phyloP scores from a whole-genome alignment of 495 filamentous ascomycete species.

The Geopyxis carbonaria region DNA sequence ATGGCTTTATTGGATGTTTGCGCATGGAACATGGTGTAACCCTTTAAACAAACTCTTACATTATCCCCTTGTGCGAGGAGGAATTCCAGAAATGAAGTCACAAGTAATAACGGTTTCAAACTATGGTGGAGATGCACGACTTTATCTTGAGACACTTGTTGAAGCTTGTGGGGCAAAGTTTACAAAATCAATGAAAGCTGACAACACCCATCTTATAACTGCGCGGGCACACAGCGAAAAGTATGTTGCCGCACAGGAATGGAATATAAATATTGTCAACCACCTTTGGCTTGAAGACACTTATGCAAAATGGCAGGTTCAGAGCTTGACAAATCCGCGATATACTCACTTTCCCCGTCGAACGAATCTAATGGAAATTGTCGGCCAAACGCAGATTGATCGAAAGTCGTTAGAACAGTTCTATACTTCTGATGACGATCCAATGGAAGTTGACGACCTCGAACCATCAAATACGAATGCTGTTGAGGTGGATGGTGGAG shows the following conservation, averaged over 20 bases:
- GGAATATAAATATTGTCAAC: conserved; percentile 78
- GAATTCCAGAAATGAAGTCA: conserved; percentile 53
- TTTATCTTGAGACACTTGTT: conserved; percentile 86
- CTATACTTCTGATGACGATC: conserved; percentile 16
- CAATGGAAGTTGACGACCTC: too few species aligned
- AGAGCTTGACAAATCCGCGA: conserved; percentile 45
- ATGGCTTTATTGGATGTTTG: conserved; percentile 87
- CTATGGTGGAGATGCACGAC: conserved; percentile 83
- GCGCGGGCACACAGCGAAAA: conserved; percentile 80
- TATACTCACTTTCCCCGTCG: conserved; percentile 70
- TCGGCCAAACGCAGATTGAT: conserved; percentile 66
- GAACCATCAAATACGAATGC: too few species aligned
- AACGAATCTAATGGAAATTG: conserved; percentile 83
- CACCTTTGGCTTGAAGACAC: conserved; percentile 97
- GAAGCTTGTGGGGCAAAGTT: conserved; percentile 65
- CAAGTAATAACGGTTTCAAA: conserved; percentile 69
- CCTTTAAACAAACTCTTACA: conserved; percentile 68
- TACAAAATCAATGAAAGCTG: conserved; percentile 80
- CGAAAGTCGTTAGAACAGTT: conserved; percentile 35
- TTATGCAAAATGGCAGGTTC: conserved; percentile 68
- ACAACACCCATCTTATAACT: conserved; percentile 91
- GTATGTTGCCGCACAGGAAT: conserved; percentile 75
- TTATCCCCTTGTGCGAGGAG: conserved; percentile 60
- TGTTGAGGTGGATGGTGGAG: too few species aligned
- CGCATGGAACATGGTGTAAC: conserved; percentile 69